phyloP scores from a whole-genome alignment of 192 early-diverging fungal species.

The Fimicolochytrium jonesii region DNA sequence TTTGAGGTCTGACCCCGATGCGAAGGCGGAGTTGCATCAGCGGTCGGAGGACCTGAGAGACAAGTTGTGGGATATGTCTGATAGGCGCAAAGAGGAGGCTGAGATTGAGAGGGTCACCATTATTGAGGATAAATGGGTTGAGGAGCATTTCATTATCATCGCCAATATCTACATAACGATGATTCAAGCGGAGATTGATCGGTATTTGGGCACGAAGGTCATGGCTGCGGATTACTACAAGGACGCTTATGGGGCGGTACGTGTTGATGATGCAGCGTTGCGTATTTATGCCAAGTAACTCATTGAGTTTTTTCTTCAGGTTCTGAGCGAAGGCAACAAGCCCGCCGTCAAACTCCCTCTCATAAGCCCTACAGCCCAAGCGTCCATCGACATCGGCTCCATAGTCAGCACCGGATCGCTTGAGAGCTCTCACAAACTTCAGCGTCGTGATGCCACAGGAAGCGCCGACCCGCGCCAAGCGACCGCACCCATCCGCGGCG shows the following conservation, averaged over 20 bases:
- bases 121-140: slow-evolving; percentile 55
- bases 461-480: slow-evolving; percentile 9
- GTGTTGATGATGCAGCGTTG: not conserved
- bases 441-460: slow-evolving; percentile 5
- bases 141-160: slow-evolving; percentile 55
- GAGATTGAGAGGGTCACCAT: slow-evolving; percentile 50
- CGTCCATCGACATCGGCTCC: slow-evolving; percentile 32
- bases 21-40: slow-evolving; percentile 59
- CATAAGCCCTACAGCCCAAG: slow-evolving; percentile 10
- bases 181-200: slow-evolving; percentile 57
- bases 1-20: slow-evolving; percentile 51
- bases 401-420: not conserved
- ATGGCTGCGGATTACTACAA: slow-evolving; percentile 49
- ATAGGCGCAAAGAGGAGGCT: slow-evolving; percentile 54
- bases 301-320: not conserved
- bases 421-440: slow-evolving; percentile 17
- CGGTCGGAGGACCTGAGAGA: slow-evolving; percentile 59
- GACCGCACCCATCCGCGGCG: not conserved
- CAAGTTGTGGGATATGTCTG: slow-evolving; percentile 56
- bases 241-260: slow-evolving; percentile 43
- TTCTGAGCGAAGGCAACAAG: slow-evolving; percentile 16
- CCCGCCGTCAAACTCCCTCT: slow-evolving; percentile 34
- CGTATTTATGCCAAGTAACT: slow-evolving; percentile 1
- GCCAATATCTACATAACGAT: slow-evolving; percentile 50
- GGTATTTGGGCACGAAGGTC: slow-evolving; percentile 41